Evolutionary conservation across 495 filamentous ascomycete species (phyloP).

Genomic region (Pyrenula massariospora): DNA sequence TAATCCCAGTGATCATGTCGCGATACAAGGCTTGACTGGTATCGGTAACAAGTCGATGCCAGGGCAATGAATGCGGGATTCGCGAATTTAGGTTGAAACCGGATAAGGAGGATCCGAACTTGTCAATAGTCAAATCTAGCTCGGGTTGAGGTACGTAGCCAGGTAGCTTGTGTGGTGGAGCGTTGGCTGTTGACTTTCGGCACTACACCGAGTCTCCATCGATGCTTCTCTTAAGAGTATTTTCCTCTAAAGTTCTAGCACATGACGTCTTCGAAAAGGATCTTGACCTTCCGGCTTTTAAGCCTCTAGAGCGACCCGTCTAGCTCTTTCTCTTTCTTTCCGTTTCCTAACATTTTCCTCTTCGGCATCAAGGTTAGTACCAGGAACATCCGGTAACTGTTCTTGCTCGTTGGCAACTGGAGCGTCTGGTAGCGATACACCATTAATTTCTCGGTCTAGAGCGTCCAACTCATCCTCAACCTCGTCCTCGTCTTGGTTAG

Average conservation of each 20-base stretch:
- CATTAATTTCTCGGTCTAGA: conserved; percentile 55
- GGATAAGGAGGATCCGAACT: no score
- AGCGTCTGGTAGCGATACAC: conserved; percentile 43
- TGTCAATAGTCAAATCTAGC: no score
- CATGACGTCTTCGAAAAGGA: no score
- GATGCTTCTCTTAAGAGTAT: no score
- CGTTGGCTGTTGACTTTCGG: no score
- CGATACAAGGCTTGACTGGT: conserved; percentile 32
- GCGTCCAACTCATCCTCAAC: conserved; percentile 89
- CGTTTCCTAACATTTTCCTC: conserved; percentile 16
- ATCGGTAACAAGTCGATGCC: conserved; percentile 28
- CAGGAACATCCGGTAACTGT: conserved; percentile 14
- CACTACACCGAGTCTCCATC: no score
- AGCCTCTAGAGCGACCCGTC: conserved; percentile 19
- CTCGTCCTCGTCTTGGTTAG: conserved; percentile 91
- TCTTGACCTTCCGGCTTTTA: conserved; percentile 5
- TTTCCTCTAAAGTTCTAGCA: no score
- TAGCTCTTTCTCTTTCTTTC: conserved; percentile 30
- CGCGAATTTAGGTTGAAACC: background rate
- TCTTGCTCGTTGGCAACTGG: conserved; percentile 29
- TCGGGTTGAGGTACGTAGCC: no score
- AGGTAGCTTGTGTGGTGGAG: no score
- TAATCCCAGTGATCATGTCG: conserved; percentile 74
- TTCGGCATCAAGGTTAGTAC: conserved; percentile 6
- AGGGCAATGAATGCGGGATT: conserved; percentile 18